These are phyloP conservation scores for Rubia peregrina DNA, from an alignment of 305 asterid species.

Conservation along the genomic window DNA sequence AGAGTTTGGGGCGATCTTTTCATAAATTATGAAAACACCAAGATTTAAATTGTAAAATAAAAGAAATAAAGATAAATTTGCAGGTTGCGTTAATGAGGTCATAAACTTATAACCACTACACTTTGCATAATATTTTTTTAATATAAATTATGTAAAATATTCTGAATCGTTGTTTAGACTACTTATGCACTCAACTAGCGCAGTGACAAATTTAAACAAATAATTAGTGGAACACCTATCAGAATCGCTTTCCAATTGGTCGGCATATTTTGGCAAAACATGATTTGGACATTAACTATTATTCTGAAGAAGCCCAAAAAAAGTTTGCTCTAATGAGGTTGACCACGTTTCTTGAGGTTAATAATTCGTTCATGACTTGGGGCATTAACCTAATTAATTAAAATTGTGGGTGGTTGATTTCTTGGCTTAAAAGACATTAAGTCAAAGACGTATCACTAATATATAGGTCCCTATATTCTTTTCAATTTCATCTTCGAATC, in stretches of 20 bases:
- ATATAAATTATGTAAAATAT: neutral
- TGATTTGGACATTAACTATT: slow-evolving; percentile 26
- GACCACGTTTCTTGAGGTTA: slow-evolving; percentile 33
- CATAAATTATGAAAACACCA: too few species aligned
- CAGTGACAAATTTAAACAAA: neutral
- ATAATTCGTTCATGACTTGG: slow-evolving; percentile 5
- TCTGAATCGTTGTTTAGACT: neutral
- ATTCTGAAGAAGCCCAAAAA: neutral
- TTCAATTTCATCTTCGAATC: neutral
- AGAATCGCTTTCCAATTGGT: slow-evolving; percentile 27
- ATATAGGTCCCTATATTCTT: neutral
- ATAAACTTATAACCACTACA: rapidly evolving
- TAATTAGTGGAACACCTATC: slow-evolving; percentile 4
- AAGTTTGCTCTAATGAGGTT: slow-evolving; percentile 21
- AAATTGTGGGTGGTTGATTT: slow-evolving; percentile 22
- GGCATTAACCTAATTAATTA: slow-evolving; percentile 4
- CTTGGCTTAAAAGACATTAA: slow-evolving; percentile 31
- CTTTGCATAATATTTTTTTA: too few species aligned
- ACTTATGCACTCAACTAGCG: neutral
- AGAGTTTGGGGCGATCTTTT: too few species aligned
- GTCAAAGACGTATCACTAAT: slow-evolving; percentile 26
- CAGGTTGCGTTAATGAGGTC: too few species aligned
- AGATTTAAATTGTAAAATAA: too few species aligned
- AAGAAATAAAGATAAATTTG: too few species aligned
- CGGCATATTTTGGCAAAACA: slow-evolving; percentile 35